Evolutionary conservation across 2,329 filamentous ascomycete species (phyloP).

Genomic region (Akanthomyces lecanii): DNA sequence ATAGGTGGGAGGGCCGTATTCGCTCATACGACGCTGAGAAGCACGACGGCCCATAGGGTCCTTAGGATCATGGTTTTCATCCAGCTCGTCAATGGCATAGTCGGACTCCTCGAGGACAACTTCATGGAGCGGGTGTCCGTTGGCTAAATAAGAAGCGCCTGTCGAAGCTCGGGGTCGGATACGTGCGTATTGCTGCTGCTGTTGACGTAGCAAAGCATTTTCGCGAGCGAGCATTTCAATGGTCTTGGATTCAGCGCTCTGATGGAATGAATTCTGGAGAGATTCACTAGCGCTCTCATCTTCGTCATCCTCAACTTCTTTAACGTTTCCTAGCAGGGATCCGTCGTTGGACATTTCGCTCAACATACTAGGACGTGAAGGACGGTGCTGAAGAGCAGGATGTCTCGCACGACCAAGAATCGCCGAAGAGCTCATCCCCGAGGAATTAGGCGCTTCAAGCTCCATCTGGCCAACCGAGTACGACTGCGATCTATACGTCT

Average conservation of each 20-base stretch:
- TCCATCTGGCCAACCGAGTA: conserved; percentile 93
- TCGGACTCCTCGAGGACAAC: conserved; percentile 62
- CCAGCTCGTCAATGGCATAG: conserved; percentile 68
- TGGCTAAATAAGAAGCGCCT: conserved; percentile 49
- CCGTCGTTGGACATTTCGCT: conserved; percentile 67
- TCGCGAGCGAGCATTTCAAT: conserved; percentile 61
- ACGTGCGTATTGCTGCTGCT: conserved; percentile 47
- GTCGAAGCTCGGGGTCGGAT: conserved; percentile 57
- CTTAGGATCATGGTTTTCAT: conserved; percentile 53
- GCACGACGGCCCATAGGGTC: conserved; percentile 45
- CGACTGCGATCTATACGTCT: conserved; percentile 91
- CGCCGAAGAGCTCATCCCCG: conserved; percentile 43
- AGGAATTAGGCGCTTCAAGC: conserved; percentile 49
- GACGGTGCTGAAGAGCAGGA: conserved; percentile 71
- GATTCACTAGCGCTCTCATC: conserved; percentile 52
- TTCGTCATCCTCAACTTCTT: conserved; percentile 66
- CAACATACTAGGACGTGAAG: conserved; percentile 72
- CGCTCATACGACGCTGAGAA: conserved; percentile 52
- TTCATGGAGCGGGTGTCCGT: conserved; percentile 56
- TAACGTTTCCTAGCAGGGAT: conserved; percentile 61
- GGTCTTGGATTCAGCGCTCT: conserved; percentile 55
- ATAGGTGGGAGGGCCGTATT: conserved; percentile 45
- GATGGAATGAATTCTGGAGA: conserved; percentile 45
- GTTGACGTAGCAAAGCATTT: conserved; percentile 58
- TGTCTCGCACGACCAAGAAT: conserved; percentile 54